These are phyloP conservation scores for Gilbertella persicaria DNA, from an alignment of 371 early-diverging fungal species.

Conservation along the genomic window DNA sequence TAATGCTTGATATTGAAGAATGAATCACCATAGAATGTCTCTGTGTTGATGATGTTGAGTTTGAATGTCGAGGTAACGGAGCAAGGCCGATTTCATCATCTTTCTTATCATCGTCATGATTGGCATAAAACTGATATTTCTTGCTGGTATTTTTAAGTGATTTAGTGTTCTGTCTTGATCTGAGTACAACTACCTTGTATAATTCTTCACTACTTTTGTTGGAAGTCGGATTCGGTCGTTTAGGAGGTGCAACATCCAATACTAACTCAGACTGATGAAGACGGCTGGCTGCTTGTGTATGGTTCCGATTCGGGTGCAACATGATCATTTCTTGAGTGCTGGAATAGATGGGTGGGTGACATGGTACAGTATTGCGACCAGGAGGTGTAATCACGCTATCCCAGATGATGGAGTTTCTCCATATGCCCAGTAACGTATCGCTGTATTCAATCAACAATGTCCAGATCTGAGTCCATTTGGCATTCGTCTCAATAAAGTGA, in stretches of 20 bases:
- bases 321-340: not conserved
- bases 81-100: too few relatives aligned
- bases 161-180: constrained; percentile 12
- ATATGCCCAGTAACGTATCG: constrained; percentile 9
- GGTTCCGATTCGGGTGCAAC: constrained; percentile 17
- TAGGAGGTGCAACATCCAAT: constrained; percentile 17
- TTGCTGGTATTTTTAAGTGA: not conserved
- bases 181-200: constrained; percentile 12
- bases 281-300: constrained; percentile 1
- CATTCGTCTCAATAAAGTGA: constrained; percentile 21
- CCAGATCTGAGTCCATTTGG: constrained; percentile 31
- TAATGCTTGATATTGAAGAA: not conserved
- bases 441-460: constrained; percentile 21
- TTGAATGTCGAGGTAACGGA: too few relatives aligned
- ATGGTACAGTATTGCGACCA: constrained; percentile 15
- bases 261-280: constrained; percentile 13
- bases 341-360: constrained; percentile 7
- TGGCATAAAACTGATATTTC: too few relatives aligned
- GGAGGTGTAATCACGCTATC: not conserved
- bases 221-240: constrained; percentile 3
- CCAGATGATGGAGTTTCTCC: constrained; percentile 14
- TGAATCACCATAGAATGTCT: not conserved
- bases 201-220: constrained; percentile 7
- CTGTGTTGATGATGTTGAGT: not conserved
- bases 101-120: too few relatives aligned